Conservation (phyloP, 306 rosid species). For the Corylus avellana region DNA sequence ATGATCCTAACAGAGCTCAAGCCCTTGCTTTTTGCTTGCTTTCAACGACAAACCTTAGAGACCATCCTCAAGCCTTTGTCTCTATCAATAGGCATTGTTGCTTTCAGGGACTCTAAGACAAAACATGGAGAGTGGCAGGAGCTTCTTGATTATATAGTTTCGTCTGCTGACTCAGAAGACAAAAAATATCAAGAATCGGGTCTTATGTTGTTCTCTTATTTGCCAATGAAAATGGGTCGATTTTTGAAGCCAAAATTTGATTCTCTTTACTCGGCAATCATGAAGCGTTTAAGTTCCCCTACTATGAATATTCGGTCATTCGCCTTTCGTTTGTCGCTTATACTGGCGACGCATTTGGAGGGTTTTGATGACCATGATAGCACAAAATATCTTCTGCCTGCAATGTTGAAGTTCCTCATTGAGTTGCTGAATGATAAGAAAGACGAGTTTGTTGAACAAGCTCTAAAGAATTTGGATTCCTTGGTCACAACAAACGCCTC, state of each 20-base stretch:
- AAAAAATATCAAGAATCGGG: neutral
- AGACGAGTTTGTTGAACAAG: neutral
- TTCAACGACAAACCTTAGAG: neutral
- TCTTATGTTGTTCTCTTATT: neutral
- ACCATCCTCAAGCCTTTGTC: neutral
- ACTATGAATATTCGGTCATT: neutral
- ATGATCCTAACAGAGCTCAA: neutral
- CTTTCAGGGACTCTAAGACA: neutral
- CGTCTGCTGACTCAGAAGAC: neutral
- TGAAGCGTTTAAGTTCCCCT: neutral
- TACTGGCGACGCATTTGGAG: neutral
- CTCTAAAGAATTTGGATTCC: neutral
- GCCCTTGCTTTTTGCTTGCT: neutral
- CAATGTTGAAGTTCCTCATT: neutral
- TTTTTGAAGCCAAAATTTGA: neutral
- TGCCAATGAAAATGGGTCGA: neutral
- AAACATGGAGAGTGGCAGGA: slow-evolving; percentile 10
- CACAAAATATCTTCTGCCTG: neutral
- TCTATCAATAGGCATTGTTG: neutral
- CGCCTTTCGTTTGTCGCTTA: neutral
- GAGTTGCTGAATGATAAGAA: neutral
- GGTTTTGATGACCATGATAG: neutral
- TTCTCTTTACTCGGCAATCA: neutral
- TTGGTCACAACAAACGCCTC: neutral
- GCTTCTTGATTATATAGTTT: slow-evolving; percentile 11